Evolutionary conservation across 2,329 filamentous ascomycete species (phyloP), one percentile per base, ranked within the genome.

Genomic region (Alternaria viburni): DNA sequence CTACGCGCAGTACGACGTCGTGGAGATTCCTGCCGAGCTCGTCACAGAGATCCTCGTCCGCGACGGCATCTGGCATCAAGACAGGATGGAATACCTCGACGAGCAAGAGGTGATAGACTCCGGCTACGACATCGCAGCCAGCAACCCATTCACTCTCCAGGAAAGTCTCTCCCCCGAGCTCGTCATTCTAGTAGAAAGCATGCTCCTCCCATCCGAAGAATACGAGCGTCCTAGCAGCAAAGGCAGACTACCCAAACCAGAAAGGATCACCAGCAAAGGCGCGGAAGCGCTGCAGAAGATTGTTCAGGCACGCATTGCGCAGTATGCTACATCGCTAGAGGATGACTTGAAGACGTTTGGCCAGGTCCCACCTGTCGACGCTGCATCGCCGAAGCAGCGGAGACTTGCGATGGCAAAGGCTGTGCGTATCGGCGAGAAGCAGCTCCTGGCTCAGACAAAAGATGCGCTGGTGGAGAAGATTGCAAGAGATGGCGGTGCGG

Each of bases 1-100:
- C 68, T 94, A 97, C 71, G 83, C 88, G 10, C 85, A 89, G 44
- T 93, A 93, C 77, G 93, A 97, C 70, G 92, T 97, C 1, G 90
- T 92, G 1, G 94, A 97, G 76, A 80, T 97, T 32, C 84, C 91
- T 0, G 88, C 90, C 81, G 81, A 84, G 0, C 72, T 88, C 9
- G 83, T 95, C 21, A 80, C 55, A 57, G 60, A 69, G 7, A 45
- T 70, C 7, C 58, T 69, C 2, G 65, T 62, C 12, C 49, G 58
- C 17, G 64, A 65, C 6, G 63, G 64, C 5, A 56, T 70, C 21
- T 62, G 64, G 54, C 66, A 62, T 10, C 62, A 72, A 9, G 58
- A 67, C 15, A 65, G 74, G 70, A 74, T 86, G 23, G 80, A 83
- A 47, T 84, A 92, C 26, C 86, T 92, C 12, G 86, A 89, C 7